Percentiles rank a stretch among this genome's conserved stretches.
Evolutionary conservation across 2,329 filamentous ascomycete species (phyloP).

Genomic region (Diplodia corticola): DNA sequence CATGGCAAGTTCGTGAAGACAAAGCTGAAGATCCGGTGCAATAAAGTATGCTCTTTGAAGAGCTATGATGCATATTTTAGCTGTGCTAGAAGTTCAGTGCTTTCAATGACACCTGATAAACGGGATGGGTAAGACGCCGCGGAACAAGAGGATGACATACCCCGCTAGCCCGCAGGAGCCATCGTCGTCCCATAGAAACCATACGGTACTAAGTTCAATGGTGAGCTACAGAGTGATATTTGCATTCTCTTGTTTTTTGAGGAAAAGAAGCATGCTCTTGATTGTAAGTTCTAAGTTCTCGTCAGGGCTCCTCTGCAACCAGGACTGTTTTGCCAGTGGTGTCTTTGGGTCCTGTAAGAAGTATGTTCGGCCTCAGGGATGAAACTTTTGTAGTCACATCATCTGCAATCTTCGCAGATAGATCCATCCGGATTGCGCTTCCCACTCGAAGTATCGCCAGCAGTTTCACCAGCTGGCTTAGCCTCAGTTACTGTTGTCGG

Average conservation of each 20-base stretch:
- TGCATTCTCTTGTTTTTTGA: background rate
- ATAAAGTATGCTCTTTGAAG: background rate
- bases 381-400: background rate
- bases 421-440: constrained; percentile 39
- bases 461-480: background rate
- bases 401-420: constrained; percentile 41
- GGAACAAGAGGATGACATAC: background rate
- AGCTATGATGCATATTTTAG: too few relatives aligned
- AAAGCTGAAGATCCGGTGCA: background rate
- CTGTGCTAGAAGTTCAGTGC: too few relatives aligned
- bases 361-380: background rate
- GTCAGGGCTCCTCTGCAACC: background rate
- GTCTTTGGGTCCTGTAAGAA: background rate
- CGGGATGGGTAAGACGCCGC: background rate
- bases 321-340: background rate
- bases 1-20: too few relatives aligned
- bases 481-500: background rate
- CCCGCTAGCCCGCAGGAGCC: background rate
- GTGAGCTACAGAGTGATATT: background rate
- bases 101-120: too few relatives aligned
- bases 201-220: background rate
- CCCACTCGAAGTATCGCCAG: constrained; percentile 20
- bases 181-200: background rate
- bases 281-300: background rate
- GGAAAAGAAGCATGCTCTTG: background rate